Evolutionary conservation across 2,329 filamentous ascomycete species (phyloP).

Genomic region (Pleurostoma richardsiae): DNA sequence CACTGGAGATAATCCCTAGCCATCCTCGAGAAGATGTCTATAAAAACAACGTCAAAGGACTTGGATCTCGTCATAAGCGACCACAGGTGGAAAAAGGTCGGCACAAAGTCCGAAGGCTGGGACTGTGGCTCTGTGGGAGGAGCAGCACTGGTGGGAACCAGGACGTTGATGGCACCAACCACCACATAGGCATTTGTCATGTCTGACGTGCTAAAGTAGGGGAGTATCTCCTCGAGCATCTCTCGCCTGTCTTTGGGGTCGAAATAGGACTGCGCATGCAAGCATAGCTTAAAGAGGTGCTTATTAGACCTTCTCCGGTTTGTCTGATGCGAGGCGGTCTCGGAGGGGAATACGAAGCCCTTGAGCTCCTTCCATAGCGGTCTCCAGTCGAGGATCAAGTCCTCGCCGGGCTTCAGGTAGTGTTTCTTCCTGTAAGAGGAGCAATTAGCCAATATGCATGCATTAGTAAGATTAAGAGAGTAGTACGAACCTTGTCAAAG

Average conservation of each 20-base stretch:
- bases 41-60: conserved; percentile 76
- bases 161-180: conserved; percentile 77
- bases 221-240: conserved; percentile 76
- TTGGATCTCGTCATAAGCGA: conserved; percentile 87
- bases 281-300: conserved; percentile 78
- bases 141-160: conserved; percentile 79
- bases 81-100: conserved; percentile 96
- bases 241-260: conserved; percentile 79
- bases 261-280: conserved; percentile 88
- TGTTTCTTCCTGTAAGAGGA: conserved; percentile 70
- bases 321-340: conserved; percentile 63
- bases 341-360: conserved; percentile 78
- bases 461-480: neutral
- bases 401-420: conserved; percentile 77
- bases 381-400: conserved; percentile 88
- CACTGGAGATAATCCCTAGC: conserved; percentile 78
- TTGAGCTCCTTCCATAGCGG: conserved; percentile 92
- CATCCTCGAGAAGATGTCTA: conserved; percentile 85
- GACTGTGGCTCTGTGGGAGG: conserved; percentile 67
- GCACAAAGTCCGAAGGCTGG: conserved; percentile 83
- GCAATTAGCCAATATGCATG: too few relatives aligned
- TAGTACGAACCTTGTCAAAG: conserved; percentile 76
- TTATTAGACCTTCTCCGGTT: conserved; percentile 52
- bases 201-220: conserved; percentile 90
- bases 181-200: conserved; percentile 90